Evolutionary conservation across 805 yeast species (phyloP), one percentile per base, ranked within the genome.

Genomic region (Hanseniaspora meyeri): DNA sequence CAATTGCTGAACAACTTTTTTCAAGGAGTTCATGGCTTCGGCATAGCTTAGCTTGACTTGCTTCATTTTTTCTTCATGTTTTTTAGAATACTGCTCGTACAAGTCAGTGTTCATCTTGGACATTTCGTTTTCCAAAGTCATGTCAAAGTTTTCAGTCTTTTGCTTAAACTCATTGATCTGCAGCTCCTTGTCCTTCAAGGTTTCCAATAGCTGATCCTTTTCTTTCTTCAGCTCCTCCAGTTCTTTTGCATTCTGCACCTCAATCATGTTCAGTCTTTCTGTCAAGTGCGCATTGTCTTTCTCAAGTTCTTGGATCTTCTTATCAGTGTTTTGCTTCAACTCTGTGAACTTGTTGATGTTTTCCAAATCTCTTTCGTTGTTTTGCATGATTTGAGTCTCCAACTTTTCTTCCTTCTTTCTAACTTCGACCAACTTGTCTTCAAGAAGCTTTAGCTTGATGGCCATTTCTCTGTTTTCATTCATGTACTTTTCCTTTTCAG

Each of bases 61-160:
- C 14, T 75, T 74, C 9, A 86, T 84, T 66, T 86, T 86, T 53
- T 78, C 77, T 59, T 82, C 87, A 64, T 87, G 95, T 64, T 87
- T 86, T 51, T 83, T 80, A 2, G 87, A 79, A 64, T 86, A 86
- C 64, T 83, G 89, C 40, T 78, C 74, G 63, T 85, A 85, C 11
- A 86, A 70, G 61, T 82, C 87, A 58, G 80, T 82, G 0, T 90
- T 86, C 49, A 85, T 68, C 59, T 79, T 77, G 59, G 81, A 80
- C 40, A 83, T 68, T 62, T 79, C 77, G 57, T 72, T 73, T 59
- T 80, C 50, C 8, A 43, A 16, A 32, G 31, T 46, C 43, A 46
- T 48, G 14, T 54, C 48, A 27, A 53, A 53, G 31, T 53, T 39
- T n/a, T 32, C 16, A 1, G 38, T 36, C 17, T 38, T 29, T 29